phyloP scores from a whole-genome alignment of 2,329 filamentous ascomycete species.

The Alternaria conjuncta region DNA sequence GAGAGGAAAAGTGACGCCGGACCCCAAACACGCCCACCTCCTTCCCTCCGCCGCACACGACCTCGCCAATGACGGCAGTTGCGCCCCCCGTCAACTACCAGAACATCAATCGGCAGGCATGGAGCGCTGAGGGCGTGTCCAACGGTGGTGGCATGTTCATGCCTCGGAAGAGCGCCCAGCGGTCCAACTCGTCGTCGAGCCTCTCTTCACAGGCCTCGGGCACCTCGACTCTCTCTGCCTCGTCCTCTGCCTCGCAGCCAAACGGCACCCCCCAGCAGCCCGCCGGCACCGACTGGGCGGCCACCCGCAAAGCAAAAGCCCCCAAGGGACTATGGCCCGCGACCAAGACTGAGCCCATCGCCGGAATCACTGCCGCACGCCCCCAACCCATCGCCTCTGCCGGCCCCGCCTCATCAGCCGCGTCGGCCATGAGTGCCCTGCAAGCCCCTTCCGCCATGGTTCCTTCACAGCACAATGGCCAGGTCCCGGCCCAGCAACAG shows the following conservation, averaged over 20 bases:
- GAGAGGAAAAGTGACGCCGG: slow-evolving; percentile 39
- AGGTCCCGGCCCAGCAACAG: slow-evolving; percentile 60
- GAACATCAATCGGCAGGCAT: slow-evolving; percentile 66
- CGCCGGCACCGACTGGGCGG: slow-evolving; percentile 49
- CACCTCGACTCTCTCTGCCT: slow-evolving; percentile 66
- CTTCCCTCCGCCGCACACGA: slow-evolving; percentile 23
- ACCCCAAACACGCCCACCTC: slow-evolving; percentile 24
- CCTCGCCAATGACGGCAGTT: slow-evolving; percentile 67
- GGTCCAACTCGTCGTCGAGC: slow-evolving; percentile 90
- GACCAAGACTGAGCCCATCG: slow-evolving; percentile 69
- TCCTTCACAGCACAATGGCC: slow-evolving; percentile 72
- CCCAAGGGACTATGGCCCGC: slow-evolving; percentile 67
- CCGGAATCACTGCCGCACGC: slow-evolving; percentile 66
- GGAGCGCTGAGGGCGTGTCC: slow-evolving; percentile 65
- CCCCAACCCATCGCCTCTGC: slow-evolving; percentile 67
- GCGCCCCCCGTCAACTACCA: slow-evolving; percentile 69
- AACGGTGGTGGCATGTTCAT: slow-evolving; percentile 78
- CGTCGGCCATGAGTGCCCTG: slow-evolving; percentile 68
- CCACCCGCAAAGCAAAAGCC: slow-evolving; percentile 56
- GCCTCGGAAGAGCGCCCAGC: slow-evolving; percentile 82
- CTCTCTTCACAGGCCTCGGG: slow-evolving; percentile 69
- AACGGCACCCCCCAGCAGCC: slow-evolving; percentile 62
- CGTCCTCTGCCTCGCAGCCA: slow-evolving; percentile 62
- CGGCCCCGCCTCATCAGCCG: slow-evolving; percentile 64
- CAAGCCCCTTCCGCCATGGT: slow-evolving; percentile 68